Conservation (phyloP, 1,139 yeast genomes). For the Debaryomyces psychrophilus region DNA sequence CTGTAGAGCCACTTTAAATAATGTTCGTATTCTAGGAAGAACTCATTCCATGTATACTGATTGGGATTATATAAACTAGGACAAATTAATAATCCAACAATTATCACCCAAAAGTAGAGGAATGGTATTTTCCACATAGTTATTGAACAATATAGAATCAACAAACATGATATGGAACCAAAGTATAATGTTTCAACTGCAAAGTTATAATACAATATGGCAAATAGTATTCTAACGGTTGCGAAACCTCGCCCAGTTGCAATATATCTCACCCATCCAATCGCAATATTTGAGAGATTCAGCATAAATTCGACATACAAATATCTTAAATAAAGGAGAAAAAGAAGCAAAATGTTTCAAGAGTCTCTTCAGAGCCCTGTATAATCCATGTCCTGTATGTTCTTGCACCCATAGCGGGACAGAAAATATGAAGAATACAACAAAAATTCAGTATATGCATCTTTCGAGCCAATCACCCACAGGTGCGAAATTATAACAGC, state of each 20-base stretch:
- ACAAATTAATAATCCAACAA: conserved; percentile 85
- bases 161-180: conserved; percentile 90
- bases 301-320: conserved; percentile 96
- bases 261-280: conserved; percentile 99
- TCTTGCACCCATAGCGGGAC: conserved; percentile 96
- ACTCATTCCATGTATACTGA: conserved; percentile 98
- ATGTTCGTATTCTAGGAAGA: conserved; percentile 97
- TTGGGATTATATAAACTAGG: conserved; percentile 98
- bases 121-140: conserved; percentile 97
- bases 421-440: conserved; percentile 96
- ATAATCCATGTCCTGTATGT: conserved; percentile 94
- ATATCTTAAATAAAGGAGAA: conserved; percentile 97
- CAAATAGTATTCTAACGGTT: conserved; percentile 96
- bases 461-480: conserved; percentile 97
- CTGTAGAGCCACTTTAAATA: conserved; percentile 97
- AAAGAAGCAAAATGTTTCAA: conserved; percentile 84
- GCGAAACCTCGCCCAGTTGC: conserved; percentile 99
- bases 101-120: conserved; percentile 97
- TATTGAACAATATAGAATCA: conserved; percentile 88
- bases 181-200: conserved; percentile 96
- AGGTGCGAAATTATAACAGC: conserved; percentile 91
- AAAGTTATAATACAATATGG: conserved; percentile 92
- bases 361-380: conserved; percentile 94
- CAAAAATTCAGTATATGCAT: conserved; percentile 95
- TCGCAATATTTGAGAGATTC: conserved; percentile 83